A percentile compares a stretch with the other conserved stretches of the same genome.
phyloP scores from a whole-genome alignment of 2,329 filamentous ascomycete species.

The Fusarium illudens region DNA sequence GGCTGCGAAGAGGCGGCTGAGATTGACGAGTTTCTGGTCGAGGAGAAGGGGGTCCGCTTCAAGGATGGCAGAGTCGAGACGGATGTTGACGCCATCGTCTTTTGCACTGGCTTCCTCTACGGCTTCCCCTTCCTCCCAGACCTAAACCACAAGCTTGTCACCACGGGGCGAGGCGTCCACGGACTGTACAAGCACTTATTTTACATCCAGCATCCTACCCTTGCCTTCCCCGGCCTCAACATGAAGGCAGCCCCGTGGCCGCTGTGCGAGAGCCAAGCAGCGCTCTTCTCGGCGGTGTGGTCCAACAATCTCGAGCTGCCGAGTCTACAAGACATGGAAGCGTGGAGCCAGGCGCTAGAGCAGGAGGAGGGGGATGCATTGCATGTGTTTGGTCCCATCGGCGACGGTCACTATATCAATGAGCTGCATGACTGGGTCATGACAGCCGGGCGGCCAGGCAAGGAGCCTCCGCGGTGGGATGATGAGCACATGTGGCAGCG shows the following conservation, averaged over 20 bases:
- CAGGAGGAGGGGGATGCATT: slow-evolving; percentile 54
- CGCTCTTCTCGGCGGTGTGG: slow-evolving; percentile 80
- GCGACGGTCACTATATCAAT: slow-evolving; percentile 76
- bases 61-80: slow-evolving; percentile 70
- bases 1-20: slow-evolving; percentile 62
- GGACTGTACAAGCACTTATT: slow-evolving; percentile 84
- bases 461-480: slow-evolving; percentile 76
- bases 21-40: slow-evolving; percentile 65
- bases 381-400: slow-evolving; percentile 43
- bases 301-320: slow-evolving; percentile 75
- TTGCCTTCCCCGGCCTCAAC: slow-evolving; percentile 79
- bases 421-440: slow-evolving; percentile 69
- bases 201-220: slow-evolving; percentile 76
- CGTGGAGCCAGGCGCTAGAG: slow-evolving; percentile 73
- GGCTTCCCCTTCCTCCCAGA: slow-evolving; percentile 75
- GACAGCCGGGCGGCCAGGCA: slow-evolving; percentile 63
- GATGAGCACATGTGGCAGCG: slow-evolving; percentile 77
- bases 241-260: slow-evolving; percentile 92
- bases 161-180: slow-evolving; percentile 73
- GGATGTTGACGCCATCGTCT: slow-evolving; percentile 79
- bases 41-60: slow-evolving; percentile 70
- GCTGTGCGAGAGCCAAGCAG: slow-evolving; percentile 79
- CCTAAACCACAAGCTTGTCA: slow-evolving; percentile 63
- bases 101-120: slow-evolving; percentile 91
- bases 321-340: slow-evolving; percentile 67